Conservation (phyloP, 2,329 filamentous ascomycete species). For the Aspergillus ustus region DNA sequence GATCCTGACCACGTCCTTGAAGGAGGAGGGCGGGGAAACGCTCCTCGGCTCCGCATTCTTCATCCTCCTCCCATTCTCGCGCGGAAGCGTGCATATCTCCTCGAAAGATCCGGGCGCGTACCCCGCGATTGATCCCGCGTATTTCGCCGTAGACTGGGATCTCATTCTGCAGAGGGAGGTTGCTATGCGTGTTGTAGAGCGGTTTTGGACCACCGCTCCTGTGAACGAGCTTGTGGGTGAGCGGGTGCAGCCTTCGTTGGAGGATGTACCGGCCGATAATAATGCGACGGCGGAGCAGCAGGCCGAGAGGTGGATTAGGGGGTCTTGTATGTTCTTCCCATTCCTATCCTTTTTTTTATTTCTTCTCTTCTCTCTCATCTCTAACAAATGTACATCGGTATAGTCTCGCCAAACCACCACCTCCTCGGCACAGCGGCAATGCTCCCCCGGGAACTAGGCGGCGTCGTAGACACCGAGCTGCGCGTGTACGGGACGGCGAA, state of each 20-base stretch:
- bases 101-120: conserved; percentile 10
- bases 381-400: too few species aligned
- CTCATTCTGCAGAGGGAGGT: conserved; percentile 4
- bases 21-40: too few species aligned
- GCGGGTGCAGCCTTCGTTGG: background rate
- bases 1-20: conserved; percentile 26
- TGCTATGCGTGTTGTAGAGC: background rate
- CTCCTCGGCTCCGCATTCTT: conserved; percentile 26
- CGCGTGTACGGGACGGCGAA: conserved; percentile 17
- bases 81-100: conserved; percentile 29
- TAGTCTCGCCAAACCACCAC: conserved; percentile 15
- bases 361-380: background rate
- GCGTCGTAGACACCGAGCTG: conserved; percentile 6
- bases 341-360: background rate
- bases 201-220: conserved; percentile 1
- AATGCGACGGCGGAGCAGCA: background rate
- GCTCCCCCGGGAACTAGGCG: conserved; percentile 15
- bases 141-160: conserved; percentile 28
- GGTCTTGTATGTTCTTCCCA: background rate
- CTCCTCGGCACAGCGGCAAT: conserved; percentile 14
- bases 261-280: background rate
- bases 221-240: background rate
- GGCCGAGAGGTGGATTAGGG: background rate
- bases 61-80: conserved; percentile 30
- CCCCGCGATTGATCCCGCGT: conserved; percentile 29